Conservation (phyloP, 106 monocot species). For the Dendrobium nobile region DNA sequence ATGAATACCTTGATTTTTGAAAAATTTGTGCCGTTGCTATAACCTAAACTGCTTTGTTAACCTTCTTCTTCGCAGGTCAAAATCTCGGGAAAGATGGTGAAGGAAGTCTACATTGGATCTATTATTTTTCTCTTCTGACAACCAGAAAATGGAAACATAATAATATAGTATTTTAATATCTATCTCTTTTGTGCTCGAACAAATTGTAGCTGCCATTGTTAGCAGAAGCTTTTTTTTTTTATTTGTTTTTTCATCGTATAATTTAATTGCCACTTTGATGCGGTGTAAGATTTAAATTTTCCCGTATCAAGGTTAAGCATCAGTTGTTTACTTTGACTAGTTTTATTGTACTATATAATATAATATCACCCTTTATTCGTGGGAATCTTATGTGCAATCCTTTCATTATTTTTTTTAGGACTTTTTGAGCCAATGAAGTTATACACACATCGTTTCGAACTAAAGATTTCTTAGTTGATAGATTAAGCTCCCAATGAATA, state of each 20-base stretch:
- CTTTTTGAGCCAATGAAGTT: too few species aligned
- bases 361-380: too few species aligned
- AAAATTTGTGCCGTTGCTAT: not conserved
- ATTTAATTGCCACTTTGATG: not conserved
- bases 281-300: conserved; percentile 5
- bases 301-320: conserved; percentile 2
- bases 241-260: not conserved
- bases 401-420: not conserved
- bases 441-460: too few species aligned
- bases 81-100: conserved; percentile 13
- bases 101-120: not conserved
- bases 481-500: too few species aligned
- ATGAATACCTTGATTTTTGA: not conserved
- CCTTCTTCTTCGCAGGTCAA: conserved; percentile 2
- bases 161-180: not conserved
- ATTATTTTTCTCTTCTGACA: conserved; percentile 2
- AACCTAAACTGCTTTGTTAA: not conserved
- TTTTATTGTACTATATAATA: not conserved
- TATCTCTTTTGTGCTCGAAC: conserved; percentile 2
- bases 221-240: not conserved
- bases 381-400: not conserved
- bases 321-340: not conserved
- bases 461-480: too few species aligned
- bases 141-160: not conserved
- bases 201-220: not conserved